Conservation (phyloP, 2,329 filamentous ascomycete genomes). For the Aspergillus novofumigatus region DNA sequence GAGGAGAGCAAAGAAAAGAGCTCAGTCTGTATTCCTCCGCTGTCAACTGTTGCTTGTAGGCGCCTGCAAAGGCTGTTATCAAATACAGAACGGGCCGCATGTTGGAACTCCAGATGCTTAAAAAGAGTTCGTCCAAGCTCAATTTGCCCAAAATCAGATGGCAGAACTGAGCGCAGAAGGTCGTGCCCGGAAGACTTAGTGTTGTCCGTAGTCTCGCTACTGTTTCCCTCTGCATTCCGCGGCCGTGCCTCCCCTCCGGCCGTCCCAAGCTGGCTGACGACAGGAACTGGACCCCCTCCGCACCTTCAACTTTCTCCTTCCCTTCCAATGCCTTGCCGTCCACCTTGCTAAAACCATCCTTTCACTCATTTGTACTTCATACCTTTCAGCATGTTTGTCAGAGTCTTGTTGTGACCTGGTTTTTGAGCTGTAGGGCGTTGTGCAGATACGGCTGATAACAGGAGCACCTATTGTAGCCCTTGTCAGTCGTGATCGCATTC, state of each 20-base stretch:
- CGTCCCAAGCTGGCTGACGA: background rate
- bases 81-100: background rate
- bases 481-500: slow-evolving; percentile 4
- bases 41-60: background rate
- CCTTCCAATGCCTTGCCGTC: background rate
- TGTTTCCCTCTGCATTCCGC: background rate
- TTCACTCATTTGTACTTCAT: background rate
- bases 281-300: background rate
- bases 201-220: background rate
- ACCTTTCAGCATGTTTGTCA: background rate
- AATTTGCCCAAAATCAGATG: background rate
- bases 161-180: background rate
- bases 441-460: slow-evolving; percentile 7
- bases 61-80: background rate
- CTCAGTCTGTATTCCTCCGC: background rate
- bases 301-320: background rate
- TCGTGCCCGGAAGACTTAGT: background rate
- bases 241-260: background rate
- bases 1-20: background rate
- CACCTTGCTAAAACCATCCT: background rate
- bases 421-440: background rate
- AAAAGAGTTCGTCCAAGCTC: background rate
- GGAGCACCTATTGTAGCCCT: slow-evolving; percentile 1
- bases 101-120: background rate
- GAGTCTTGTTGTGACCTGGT: slow-evolving; percentile 1